Base-by-base conservation (phyloP, 2,329 filamentous ascomycete species). In the Diplocarpon mali region DNA sequence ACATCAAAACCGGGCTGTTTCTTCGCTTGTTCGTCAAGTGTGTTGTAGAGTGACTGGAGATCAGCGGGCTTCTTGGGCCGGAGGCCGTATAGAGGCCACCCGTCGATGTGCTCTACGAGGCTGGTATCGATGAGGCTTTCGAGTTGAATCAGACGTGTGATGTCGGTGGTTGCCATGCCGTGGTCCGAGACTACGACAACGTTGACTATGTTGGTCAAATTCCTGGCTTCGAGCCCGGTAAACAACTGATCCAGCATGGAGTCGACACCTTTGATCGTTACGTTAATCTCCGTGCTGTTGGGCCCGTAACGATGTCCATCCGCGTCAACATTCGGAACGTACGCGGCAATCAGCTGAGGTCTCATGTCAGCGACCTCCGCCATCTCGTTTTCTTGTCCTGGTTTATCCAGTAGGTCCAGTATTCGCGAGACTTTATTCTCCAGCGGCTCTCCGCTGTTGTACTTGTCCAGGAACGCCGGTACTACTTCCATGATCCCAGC, bases 181-280 rank as follows among this genome's bases (percentile, higher is more conserved):
- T 98, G 92, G 61, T 98, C 92, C 0, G 88, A 95, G 2, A 98
- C 90, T n/a, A 98, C 74, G 29, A 98, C 80, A 7, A 98, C 75
- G 54, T 98, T 98, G 60, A 96, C 86, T 48, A 98, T 84, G 15
- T 82, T 62, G 0, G 88, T 95, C 40, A 98, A 67, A 60, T 96
- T 95, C 39, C 92, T 80, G 38, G 74, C 67, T 49, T 89, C 76
- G 0, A 98, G 70, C 0, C 89, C 89, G 1, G 69, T 63, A 58
- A 96, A 83, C 1, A 98, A 67, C 16, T 74, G 64, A 24, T 79
- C 83, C 20, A 98, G 69, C 86, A 96, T 93, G 2, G 64, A 67
- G 62, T 98, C 92, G 1, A 85, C 89, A n/a, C 75, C 67, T 1
- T 69, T 67, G 48, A 98, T 95, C 0, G 86, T 93, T 2, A 68